Conservation (phyloP, 176 grass and related monocot species). For the Eremochloa ophiuroides region DNA sequence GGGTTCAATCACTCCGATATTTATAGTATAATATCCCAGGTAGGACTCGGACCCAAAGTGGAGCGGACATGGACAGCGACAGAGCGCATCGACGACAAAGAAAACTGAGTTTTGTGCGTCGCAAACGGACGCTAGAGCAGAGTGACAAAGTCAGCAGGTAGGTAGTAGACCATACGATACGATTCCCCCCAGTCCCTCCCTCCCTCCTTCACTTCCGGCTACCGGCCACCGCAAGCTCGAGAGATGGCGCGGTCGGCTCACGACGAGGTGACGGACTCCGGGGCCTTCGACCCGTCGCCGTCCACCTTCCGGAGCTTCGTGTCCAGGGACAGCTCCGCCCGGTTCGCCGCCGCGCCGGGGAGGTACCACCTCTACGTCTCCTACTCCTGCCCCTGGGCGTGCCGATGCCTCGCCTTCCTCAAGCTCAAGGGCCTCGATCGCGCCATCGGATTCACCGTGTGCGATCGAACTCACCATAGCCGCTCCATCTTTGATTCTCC, state of each 20-base stretch:
- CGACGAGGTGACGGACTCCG: constrained; percentile 66
- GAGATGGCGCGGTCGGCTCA: constrained; percentile 76
- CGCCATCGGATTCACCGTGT: constrained; percentile 62
- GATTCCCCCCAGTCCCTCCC: too few species aligned
- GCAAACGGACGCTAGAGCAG: too few species aligned
- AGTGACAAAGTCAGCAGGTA: too few species aligned
- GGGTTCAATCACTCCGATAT: neutral
- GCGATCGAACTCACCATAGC: neutral
- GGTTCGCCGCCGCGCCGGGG: constrained; percentile 63
- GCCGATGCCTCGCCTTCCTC: constrained; percentile 74
- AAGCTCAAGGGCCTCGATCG: constrained; percentile 88
- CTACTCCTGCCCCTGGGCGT: constrained; percentile 95
- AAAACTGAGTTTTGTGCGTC: too few species aligned
- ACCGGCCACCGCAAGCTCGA: neutral
- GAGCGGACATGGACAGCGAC: too few species aligned
- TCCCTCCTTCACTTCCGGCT: too few species aligned
- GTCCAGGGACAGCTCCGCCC: constrained; percentile 56
- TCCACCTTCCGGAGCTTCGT: constrained; percentile 81
- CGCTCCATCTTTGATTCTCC: neutral
- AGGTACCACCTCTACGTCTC: constrained; percentile 95
- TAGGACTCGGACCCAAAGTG: too few species aligned
- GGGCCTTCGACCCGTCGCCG: constrained; percentile 73
- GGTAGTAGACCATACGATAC: too few species aligned
- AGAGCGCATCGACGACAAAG: too few species aligned
- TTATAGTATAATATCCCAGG: too few species aligned